phyloP scores from a whole-genome alignment of 2,329 filamentous ascomycete species.

The Epichloe amarillans region DNA sequence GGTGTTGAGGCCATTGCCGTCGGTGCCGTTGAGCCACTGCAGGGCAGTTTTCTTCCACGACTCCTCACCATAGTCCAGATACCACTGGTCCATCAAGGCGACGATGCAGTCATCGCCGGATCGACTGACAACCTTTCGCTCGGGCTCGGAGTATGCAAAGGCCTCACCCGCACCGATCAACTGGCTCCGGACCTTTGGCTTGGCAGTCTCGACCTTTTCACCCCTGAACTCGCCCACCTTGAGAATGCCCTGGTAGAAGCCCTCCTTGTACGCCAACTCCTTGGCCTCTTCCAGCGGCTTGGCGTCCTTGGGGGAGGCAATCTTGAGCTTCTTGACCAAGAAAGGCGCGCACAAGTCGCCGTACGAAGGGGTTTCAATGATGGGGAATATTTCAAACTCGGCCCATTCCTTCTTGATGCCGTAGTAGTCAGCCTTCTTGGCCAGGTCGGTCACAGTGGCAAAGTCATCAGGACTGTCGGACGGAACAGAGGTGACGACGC shows the following conservation, averaged over 20 bases:
- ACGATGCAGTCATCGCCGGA: slow-evolving; percentile 90
- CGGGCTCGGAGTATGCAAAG: slow-evolving; percentile 88
- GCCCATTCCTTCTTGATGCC: slow-evolving; percentile 96
- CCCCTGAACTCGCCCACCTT: slow-evolving; percentile 79
- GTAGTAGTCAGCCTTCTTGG: slow-evolving; percentile 94
- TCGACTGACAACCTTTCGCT: slow-evolving; percentile 75
- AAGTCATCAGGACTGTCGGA: slow-evolving; percentile 92
- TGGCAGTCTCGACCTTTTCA: slow-evolving; percentile 72
- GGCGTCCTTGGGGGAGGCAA: slow-evolving; percentile 92
- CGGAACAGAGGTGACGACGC: slow-evolving; percentile 89
- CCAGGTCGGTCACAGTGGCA: slow-evolving; percentile 73
- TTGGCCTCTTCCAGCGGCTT: slow-evolving; percentile 86
- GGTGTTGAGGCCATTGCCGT: slow-evolving; percentile 59
- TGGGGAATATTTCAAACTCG: slow-evolving; percentile 74
- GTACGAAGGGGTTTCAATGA: slow-evolving; percentile 80
- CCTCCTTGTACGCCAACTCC: slow-evolving; percentile 92
- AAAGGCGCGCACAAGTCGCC: slow-evolving; percentile 73
- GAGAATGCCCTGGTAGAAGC: slow-evolving; percentile 91
- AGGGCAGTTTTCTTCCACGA: slow-evolving; percentile 70
- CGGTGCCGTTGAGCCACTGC: slow-evolving; percentile 54
- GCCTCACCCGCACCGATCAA: slow-evolving; percentile 66
- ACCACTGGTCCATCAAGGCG: slow-evolving; percentile 92
- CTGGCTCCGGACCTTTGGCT: slow-evolving; percentile 68
- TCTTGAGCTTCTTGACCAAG: slow-evolving; percentile 87
- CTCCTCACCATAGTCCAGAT: slow-evolving; percentile 88